Base-by-base conservation (phyloP, 495 filamentous ascomycete species). In the Aspergillus incahuasiensis region DNA sequence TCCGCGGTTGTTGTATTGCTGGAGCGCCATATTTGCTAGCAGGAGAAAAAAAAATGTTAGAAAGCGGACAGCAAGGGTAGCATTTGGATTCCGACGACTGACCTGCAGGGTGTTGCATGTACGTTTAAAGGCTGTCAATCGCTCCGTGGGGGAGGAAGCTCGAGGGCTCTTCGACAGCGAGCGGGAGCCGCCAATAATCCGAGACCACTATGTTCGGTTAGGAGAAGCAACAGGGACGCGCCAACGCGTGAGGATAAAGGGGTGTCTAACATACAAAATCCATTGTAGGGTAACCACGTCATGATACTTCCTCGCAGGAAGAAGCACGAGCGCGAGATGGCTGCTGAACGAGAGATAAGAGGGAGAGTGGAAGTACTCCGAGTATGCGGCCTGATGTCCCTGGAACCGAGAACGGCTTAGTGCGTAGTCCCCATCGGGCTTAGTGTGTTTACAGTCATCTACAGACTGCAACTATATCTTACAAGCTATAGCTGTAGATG, bases 111-210 rank as follows among this genome's bases (percentile, higher is more conserved):
- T 83, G 65, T 88, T 85, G 73, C 92, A 95, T 61, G 87, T 82
- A 65, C 88, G 85, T 74, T 92, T 94, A 74, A 97, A 98, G 54
- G 88, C 86, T 61, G 86, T 84, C 66, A 95, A 83, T 61, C 95
- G 89, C 68, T 92, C 85, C 56, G 90, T 86, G 34, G 92, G 90
- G 64, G 90, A 87, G 62, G 85, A 85, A 34, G 85, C 77, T 43
- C 82, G 75, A 59, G 82, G 77, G 69, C 82, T 81, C 71, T 80
- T 82, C 62, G 70, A 81, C 70, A 81, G 80, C 48, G 83, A 79
- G 63, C 83, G 82, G 59, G 84, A 87, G 65, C 90, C 89, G 68
- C 90, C 91, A 73, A 96, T 84, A 63, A 96, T 81, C 73, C 92
- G 86, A 73, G 89, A 90, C 87, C 89, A 95, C 89, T 95, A 52